Conservation (phyloP, 306 rosid species). For the Quercus wislizeni region DNA sequence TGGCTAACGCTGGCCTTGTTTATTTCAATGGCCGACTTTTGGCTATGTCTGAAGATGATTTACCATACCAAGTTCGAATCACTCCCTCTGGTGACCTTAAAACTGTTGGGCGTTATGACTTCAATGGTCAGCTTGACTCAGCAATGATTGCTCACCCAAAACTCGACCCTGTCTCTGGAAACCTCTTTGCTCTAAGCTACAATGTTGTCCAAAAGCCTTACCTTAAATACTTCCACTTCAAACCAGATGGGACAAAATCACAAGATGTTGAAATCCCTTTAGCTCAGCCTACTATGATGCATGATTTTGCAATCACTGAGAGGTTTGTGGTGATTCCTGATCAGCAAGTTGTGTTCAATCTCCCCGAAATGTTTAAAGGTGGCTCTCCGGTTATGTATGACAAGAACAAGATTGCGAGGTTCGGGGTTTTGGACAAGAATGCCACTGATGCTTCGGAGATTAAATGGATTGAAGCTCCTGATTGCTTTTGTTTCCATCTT, state of each 20-base stretch:
- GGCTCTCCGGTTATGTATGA: slow-evolving; percentile 89
- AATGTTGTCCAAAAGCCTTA: slow-evolving; percentile 78
- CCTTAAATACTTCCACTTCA: slow-evolving; percentile 68
- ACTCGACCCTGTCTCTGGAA: slow-evolving; percentile 65
- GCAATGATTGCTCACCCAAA: slow-evolving; percentile 97
- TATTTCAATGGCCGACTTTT: slow-evolving; percentile 65
- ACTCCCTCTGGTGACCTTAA: slow-evolving; percentile 65
- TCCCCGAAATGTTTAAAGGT: slow-evolving; percentile 72
- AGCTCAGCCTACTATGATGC: slow-evolving; percentile 80
- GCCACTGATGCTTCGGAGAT: slow-evolving; percentile 46
- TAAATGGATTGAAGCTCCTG: slow-evolving; percentile 82
- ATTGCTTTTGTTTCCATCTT: slow-evolving; percentile 87
- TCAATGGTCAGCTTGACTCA: slow-evolving; percentile 47
- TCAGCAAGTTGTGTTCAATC: slow-evolving; percentile 87
- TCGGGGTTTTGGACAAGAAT: slow-evolving; percentile 68
- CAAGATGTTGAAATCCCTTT: slow-evolving; percentile 70
- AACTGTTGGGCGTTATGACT: slow-evolving; percentile 72
- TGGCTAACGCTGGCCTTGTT: slow-evolving; percentile 92
- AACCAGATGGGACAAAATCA: slow-evolving; percentile 57
- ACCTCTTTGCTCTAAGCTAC: slow-evolving; percentile 62
- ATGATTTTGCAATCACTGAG: slow-evolving; percentile 87
- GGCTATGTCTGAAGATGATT: slow-evolving; percentile 83
- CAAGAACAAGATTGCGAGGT: slow-evolving; percentile 56
- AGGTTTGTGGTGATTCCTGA: slow-evolving; percentile 75
- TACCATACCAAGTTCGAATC: slow-evolving; percentile 69